phyloP scores from a whole-genome alignment of 1,139 yeast species.

The Candida glucosophila region DNA sequence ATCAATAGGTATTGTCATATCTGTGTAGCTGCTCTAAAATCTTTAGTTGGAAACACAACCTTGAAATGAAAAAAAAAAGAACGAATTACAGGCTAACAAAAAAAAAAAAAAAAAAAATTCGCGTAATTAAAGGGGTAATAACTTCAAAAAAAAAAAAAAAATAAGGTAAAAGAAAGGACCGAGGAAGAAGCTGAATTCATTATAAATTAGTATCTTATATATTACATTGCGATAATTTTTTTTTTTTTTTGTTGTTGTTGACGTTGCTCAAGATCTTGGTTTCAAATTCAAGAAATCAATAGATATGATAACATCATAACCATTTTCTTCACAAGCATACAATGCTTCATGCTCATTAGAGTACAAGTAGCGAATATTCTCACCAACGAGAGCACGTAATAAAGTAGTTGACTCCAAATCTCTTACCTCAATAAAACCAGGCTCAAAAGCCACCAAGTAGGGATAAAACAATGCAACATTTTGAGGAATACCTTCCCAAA shows the following conservation, averaged over 20 bases:
- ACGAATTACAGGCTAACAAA: too few species aligned
- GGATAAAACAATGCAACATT: slow-evolving; percentile 92
- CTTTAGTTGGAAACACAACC: too few species aligned
- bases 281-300: slow-evolving; percentile 66
- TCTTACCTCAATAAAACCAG: slow-evolving; percentile 83
- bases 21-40: too few species aligned
- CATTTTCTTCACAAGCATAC: slow-evolving; percentile 87
- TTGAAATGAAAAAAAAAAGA: too few species aligned
- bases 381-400: slow-evolving; percentile 87
- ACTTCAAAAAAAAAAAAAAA: too few species aligned
- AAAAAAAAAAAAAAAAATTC: too few species aligned
- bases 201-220: too few species aligned
- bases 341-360: slow-evolving; percentile 89
- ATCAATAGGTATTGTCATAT: slow-evolving; percentile 11
- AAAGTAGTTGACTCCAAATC: slow-evolving; percentile 84
- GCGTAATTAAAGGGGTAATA: too few species aligned
- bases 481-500: slow-evolving; percentile 96
- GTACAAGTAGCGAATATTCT: slow-evolving; percentile 80
- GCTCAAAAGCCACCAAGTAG: slow-evolving; percentile 82
- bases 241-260: background rate
- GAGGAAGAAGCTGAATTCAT: too few species aligned
- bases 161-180: too few species aligned
- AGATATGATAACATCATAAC: slow-evolving; percentile 85
- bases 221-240: too few species aligned
- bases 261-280: slow-evolving; percentile 15